Evolutionary conservation across 306 rosid genomes (phyloP), one percentile per base, ranked within the genome.

Genomic region (Ochetophila trinervis): DNA sequence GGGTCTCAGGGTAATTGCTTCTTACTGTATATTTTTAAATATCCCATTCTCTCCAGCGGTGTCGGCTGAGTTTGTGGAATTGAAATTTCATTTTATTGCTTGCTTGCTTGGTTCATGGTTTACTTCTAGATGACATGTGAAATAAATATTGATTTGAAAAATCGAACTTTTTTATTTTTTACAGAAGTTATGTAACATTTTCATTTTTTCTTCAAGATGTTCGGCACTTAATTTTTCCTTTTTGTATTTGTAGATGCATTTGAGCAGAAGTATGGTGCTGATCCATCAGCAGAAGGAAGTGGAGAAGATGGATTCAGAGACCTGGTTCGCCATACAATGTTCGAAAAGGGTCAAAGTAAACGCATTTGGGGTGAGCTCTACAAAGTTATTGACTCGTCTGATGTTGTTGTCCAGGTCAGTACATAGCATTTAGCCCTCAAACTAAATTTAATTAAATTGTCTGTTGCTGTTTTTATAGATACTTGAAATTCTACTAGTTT

Each of bases 321-420:
- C 78, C 80, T 93, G 54, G 97, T 86, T 66, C 86, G 98, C 36
- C 98, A 93, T 78, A 87, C 66, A 27, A 93, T 93, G 98, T 93
- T 93, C 68, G 98, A 93, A 30, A 93, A 93, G 80, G 98, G 98
- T 69, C 98, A 93, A 73, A 93, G 98, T 82, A 93, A 93, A 79
- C 97, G 94, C 40, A 93, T 93, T 57, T 93, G 98, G 98, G 97
- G 97, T 12, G 97, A 93, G 77, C 97, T 93, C 45, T 93, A 93
- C 88, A 89, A 93, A 84, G 98, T 93, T 24, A 83, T 93, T n/a
- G 98, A 93, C 78, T 93, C 97, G 58, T 93, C 98, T 0, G 97
- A 89, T 81, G 98, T 93, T 77, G 97, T 93, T 76, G 94, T 89
- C 66, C 98, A 93, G 97, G 98, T 93, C 51, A 62, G 67, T 18